Conservation (phyloP, 257 asterid species). For the Capsicum rhomboideum region DNA sequence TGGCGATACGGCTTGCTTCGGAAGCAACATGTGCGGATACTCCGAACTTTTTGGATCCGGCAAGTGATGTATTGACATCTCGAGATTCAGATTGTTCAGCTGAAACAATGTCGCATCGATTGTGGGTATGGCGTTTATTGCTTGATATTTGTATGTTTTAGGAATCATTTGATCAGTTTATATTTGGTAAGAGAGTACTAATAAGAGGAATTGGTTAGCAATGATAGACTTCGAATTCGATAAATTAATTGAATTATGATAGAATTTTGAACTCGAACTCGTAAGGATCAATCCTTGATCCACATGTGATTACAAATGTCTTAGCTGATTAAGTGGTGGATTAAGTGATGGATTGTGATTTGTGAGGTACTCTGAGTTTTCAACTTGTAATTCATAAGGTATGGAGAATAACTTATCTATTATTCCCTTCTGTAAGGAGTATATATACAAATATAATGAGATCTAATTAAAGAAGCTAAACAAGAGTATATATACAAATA, state of each 20-base stretch:
- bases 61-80: slow-evolving; percentile 41
- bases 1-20: slow-evolving; percentile 83
- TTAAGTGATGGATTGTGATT: background rate
- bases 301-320: background rate
- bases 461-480: too few relatives aligned
- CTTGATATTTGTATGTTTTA: background rate
- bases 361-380: background rate
- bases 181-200: background rate
- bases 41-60: slow-evolving; percentile 76
- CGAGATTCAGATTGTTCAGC: slow-evolving; percentile 34
- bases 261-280: background rate
- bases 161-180: background rate
- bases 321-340: background rate
- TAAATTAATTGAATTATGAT: background rate
- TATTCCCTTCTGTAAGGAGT: too few relatives aligned
- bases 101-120: slow-evolving; percentile 77
- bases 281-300: background rate
- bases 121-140: slow-evolving; percentile 55
- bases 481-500: too few relatives aligned
- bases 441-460: too few relatives aligned
- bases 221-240: background rate
- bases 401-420: too few relatives aligned
- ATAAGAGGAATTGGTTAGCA: background rate
- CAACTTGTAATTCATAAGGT: too few relatives aligned
- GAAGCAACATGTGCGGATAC: slow-evolving; percentile 81